Base-by-base conservation (phyloP, 768 basidiomycete genomes). In the Sarcodon sp. region DNA sequence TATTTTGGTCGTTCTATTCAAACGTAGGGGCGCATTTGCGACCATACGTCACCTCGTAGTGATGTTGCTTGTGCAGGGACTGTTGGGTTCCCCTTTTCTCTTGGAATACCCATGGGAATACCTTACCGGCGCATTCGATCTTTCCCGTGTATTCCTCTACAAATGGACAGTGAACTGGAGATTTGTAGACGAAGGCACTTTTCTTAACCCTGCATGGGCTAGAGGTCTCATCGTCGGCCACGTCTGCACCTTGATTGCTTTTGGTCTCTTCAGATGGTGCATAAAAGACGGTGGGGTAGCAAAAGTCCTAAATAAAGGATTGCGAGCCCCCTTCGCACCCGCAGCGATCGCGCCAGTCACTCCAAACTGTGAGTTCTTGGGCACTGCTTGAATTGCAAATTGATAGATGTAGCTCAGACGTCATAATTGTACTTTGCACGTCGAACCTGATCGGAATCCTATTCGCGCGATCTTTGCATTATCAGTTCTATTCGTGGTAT, bases 91-190 rank as follows among this genome's bases (percentile, higher is more conserved):
- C 7, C 80, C 84, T 6, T 96, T 91, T 69, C 66, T 93, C 41
- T 62, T 67, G 36, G 66, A 73, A 48, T 69, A 83, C 51, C 66
- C 73, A 3, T 57, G 66, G 58, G 71, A 77, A 16, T 99, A 99
- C 63, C 55, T 89, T 36, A 68, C 65, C 18, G 73, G 74, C 15
- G 85, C 96, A 2, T 99, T 94, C 60, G 82, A 98, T 59, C 69
- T 99, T 48, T 79, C 80, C 3, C 82, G 96, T 11, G 73, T 81
- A 7, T 99, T 99, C 66, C 65, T 96, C 32, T 96, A 87, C 64
- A 81, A 87, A 60, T 99, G 94, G 94, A 97, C 94, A 0, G 92
- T 97, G 48, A 99, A 98, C 60, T 99, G 96, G 96, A 77, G 91
- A 41, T 84, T 94, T 58, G 53, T 99, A 2, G 68, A 73, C 27